These are phyloP conservation scores for Ogataea pignaliae DNA, from an alignment of 805 yeast species.

Conservation along the genomic window DNA sequence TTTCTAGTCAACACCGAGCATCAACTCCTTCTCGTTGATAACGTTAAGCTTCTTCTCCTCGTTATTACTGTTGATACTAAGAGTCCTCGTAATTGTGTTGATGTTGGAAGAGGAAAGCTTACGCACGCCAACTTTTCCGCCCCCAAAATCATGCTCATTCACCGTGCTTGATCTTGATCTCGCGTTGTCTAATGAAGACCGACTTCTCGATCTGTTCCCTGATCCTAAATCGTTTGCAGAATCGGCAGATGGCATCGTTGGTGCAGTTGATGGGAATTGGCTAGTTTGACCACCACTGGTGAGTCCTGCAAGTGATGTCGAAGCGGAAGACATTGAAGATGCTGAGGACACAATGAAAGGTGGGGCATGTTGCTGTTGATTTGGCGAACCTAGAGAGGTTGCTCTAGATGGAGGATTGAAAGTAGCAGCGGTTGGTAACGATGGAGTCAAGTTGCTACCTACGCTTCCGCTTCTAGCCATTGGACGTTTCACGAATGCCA, in stretches of 20 bases:
- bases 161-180: constrained; percentile 23
- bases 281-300: background rate
- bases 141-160: constrained; percentile 14
- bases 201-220: constrained; percentile 3
- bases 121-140: background rate
- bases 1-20: too few species aligned
- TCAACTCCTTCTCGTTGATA: too few species aligned
- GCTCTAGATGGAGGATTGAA: constrained; percentile 4
- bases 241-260: background rate
- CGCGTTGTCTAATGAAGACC: constrained; percentile 5
- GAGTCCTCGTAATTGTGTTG: too few species aligned
- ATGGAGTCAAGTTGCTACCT: background rate
- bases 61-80: too few species aligned
- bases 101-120: too few species aligned
- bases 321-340: background rate
- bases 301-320: background rate
- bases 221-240: background rate
- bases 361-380: too few species aligned
- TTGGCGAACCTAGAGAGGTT: too few species aligned
- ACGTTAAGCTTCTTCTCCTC: too few species aligned
- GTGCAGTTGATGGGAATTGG: background rate
- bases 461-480: too few species aligned
- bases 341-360: background rate
- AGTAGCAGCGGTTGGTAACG: constrained; percentile 4
- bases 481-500: constrained; percentile 1